Evolutionary conservation across 148 eudicot species (phyloP).

Genomic region (Amaranthus hypochondriacus): DNA sequence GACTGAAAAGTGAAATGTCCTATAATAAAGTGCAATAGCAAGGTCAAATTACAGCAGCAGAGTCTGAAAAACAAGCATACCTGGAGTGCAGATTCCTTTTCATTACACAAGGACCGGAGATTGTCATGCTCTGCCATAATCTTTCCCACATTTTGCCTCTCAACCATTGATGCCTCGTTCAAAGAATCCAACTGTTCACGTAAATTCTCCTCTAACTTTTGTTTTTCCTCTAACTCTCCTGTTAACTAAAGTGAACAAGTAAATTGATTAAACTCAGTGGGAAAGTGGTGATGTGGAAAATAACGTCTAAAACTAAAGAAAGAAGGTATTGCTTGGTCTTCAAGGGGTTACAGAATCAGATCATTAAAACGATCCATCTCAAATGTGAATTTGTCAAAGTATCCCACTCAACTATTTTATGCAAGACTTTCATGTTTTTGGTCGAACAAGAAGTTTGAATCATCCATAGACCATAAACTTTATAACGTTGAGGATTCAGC

Average conservation of each 20-base stretch:
- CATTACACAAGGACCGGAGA: slow-evolving; percentile 52
- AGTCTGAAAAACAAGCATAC: slow-evolving; percentile 27
- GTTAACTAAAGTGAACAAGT: slow-evolving; percentile 45
- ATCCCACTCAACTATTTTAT: no score
- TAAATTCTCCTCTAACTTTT: slow-evolving; percentile 45
- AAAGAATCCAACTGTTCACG: slow-evolving; percentile 63
- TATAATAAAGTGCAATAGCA: slow-evolving; percentile 6
- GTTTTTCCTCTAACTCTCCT: slow-evolving; percentile 69
- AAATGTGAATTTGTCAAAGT: neutral
- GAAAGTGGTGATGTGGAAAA: neutral
- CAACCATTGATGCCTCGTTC: slow-evolving; percentile 43
- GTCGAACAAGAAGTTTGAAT: no score
- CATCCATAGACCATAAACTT: no score
- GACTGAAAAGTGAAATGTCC: slow-evolving; percentile 37
- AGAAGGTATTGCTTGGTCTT: neutral
- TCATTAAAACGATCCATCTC: neutral
- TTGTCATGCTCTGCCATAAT: slow-evolving; percentile 45
- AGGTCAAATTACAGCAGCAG: slow-evolving; percentile 5
- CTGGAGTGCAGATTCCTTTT: slow-evolving; percentile 74
- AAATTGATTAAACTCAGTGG: slow-evolving; percentile 6
- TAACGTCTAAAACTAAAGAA: neutral
- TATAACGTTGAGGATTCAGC: no score
- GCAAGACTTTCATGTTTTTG: no score
- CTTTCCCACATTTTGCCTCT: slow-evolving; percentile 52
- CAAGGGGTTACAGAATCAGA: neutral